phyloP scores from a whole-genome alignment of 1,284 basidiomycete species.

The Cutaneotrichosporon mucoides region DNA sequence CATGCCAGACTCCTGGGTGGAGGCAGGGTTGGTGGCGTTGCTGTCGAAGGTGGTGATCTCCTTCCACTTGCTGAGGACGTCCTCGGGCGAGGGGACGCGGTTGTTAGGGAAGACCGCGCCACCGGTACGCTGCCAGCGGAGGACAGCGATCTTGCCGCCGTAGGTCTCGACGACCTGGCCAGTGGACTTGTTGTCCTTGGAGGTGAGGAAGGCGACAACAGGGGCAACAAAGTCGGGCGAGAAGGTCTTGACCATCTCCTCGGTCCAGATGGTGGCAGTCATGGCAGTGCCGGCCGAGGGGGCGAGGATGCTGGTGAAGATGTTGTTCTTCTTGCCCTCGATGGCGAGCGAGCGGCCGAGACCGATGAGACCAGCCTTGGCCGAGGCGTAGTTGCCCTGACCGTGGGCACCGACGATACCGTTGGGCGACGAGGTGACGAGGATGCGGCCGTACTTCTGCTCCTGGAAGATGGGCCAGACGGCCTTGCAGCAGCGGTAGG shows the following conservation, averaged over 20 bases:
- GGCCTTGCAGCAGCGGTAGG: conserved; percentile 80
- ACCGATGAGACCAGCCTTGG: conserved; percentile 90
- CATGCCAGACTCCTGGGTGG: conserved; percentile 67
- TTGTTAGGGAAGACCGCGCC: conserved; percentile 72
- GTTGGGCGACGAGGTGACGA: conserved; percentile 88
- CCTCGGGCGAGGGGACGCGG: conserved; percentile 69
- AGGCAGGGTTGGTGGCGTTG: conserved; percentile 65
- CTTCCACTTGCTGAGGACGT: conserved; percentile 71
- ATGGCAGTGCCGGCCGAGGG: conserved; percentile 88
- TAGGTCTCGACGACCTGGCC: conserved; percentile 81
- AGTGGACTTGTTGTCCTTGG: conserved; percentile 69
- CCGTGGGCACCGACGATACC: conserved; percentile 96
- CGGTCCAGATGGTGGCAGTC: conserved; percentile 79
- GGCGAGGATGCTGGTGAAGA: conserved; percentile 81
- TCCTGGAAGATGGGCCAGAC: conserved; percentile 97
- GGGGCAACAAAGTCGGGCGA: conserved; percentile 85
- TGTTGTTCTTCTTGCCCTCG: conserved; percentile 88
- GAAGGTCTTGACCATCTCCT: conserved; percentile 82
- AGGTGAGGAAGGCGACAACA: conserved; percentile 84
- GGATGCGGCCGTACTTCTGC: conserved; percentile 94
- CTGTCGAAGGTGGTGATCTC: conserved; percentile 78
- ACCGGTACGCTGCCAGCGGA: conserved; percentile 87
- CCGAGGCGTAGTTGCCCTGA: conserved; percentile 78
- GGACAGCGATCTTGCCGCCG: conserved; percentile 89
- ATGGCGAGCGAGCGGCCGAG: conserved; percentile 84